Evolutionary conservation across 2,329 filamentous ascomycete species (phyloP).

Genomic region (Penicillium italicum): DNA sequence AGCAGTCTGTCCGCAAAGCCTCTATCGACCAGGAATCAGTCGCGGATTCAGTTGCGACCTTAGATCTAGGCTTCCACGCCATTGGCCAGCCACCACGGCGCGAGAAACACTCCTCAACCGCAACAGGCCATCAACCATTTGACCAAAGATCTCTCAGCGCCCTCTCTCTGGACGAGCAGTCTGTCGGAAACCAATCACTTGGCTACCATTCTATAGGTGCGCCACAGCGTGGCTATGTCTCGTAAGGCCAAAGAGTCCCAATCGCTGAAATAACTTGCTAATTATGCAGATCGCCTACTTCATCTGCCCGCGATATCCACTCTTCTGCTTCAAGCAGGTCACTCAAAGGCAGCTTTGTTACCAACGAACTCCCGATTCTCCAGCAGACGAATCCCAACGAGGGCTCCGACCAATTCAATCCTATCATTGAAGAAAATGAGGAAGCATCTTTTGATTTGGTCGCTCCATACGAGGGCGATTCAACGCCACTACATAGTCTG

Average conservation of each 20-base stretch:
- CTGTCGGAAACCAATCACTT: neutral
- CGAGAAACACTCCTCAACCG: neutral
- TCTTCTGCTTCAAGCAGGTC: conserved; percentile 20
- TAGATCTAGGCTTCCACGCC: neutral
- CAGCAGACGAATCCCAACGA: conserved; percentile 25
- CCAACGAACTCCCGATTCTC: conserved; percentile 26
- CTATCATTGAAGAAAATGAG: conserved; percentile 23
- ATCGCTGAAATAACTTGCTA: neutral
- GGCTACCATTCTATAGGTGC: neutral
- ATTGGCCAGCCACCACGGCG: neutral
- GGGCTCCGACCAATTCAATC: conserved; percentile 23
- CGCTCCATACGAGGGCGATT: conserved; percentile 25
- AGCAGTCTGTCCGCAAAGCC: neutral
- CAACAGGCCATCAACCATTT: neutral
- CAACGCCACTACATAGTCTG: conserved; percentile 46
- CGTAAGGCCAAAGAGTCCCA: neutral
- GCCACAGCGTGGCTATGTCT: neutral
- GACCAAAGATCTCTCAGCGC: neutral
- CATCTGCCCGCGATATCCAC: conserved; percentile 3
- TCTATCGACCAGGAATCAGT: conserved; percentile 2
- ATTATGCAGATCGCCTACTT: conserved; percentile 9
- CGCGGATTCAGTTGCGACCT: neutral
- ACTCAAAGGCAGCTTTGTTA: conserved; percentile 19
- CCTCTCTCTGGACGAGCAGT: neutral
- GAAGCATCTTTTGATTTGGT: conserved; percentile 35